A percentile compares a stretch with the other conserved stretches of the same genome.
Conservation (phyloP, 2,329 filamentous ascomycete species). For the Magnaporthiopsis poae region DNA sequence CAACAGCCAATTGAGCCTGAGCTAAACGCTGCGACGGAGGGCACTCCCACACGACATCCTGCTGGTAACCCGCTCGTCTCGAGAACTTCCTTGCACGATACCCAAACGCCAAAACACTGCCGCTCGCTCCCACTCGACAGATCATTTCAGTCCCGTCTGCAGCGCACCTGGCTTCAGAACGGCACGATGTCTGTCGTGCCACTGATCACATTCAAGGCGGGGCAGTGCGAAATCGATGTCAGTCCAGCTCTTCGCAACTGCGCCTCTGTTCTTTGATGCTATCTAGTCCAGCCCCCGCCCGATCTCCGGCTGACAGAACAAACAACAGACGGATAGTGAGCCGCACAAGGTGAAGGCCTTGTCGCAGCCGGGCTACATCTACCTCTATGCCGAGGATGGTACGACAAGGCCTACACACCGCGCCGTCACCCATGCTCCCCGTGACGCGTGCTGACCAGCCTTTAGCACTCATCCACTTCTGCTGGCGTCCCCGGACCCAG, state of each 20-base stretch:
- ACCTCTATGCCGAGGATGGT: constrained; percentile 86
- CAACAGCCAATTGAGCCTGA: too few relatives aligned
- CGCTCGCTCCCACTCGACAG: not conserved
- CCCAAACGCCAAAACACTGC: not conserved
- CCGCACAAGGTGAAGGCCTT: constrained; percentile 65
- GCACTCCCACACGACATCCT: too few relatives aligned
- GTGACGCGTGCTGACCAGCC: constrained; percentile 7
- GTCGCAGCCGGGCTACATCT: constrained; percentile 73
- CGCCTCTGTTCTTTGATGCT: not conserved
- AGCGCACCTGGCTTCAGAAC: not conserved
- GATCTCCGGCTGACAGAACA: constrained; percentile 12
- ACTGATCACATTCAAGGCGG: constrained; percentile 93
- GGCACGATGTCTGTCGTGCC: constrained; percentile 66
- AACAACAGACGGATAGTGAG: constrained; percentile 37
- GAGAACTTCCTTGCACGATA: not conserved
- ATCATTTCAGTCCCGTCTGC: not conserved
- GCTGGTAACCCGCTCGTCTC: too few relatives aligned
- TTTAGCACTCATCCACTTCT: constrained; percentile 82
- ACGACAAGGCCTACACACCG: constrained; percentile 7
- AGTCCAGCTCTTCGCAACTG: constrained; percentile 23
- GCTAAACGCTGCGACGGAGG: too few relatives aligned
- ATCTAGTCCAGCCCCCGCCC: not conserved
- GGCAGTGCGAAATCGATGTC: constrained; percentile 77
- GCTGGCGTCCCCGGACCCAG: constrained; percentile 76
- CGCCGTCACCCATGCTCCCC: not conserved